Evolutionary conservation across 2,329 filamentous ascomycete genomes (phyloP).

Genomic region (Microcyclospora pomicola): DNA sequence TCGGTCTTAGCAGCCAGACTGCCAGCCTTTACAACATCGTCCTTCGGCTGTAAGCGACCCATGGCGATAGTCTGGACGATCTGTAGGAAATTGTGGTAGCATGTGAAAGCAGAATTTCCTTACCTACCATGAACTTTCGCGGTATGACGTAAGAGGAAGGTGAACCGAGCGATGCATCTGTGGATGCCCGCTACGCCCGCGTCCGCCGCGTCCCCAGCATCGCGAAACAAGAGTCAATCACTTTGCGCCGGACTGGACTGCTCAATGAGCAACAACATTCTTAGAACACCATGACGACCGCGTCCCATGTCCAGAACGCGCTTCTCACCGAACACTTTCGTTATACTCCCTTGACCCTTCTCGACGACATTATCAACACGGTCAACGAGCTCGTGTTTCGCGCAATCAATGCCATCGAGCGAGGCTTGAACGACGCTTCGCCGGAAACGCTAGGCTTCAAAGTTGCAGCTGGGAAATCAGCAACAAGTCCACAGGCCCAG

Average conservation of each 20-base stretch:
- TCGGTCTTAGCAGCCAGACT: background rate
- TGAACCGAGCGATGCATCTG: background rate
- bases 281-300: constrained; percentile 26
- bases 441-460: constrained; percentile 69
- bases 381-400: constrained; percentile 88
- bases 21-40: background rate
- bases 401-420: constrained; percentile 76
- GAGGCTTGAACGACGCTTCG: constrained; percentile 59
- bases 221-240: background rate
- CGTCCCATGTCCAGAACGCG: constrained; percentile 36
- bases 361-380: constrained; percentile 96
- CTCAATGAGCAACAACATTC: background rate
- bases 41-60: background rate
- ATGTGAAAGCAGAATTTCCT: no score
- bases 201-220: background rate
- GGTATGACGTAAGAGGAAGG: background rate
- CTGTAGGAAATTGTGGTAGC: background rate
- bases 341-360: constrained; percentile 81
- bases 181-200: background rate
- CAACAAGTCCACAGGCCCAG: background rate
- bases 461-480: background rate
- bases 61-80: background rate
- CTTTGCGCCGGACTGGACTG: background rate
- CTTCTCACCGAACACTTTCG: constrained; percentile 91
- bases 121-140: no score